These are phyloP conservation scores for Daedaleopsis sinensis DNA, from an alignment of 768 basidiomycete genomes.

Conservation along the genomic window DNA sequence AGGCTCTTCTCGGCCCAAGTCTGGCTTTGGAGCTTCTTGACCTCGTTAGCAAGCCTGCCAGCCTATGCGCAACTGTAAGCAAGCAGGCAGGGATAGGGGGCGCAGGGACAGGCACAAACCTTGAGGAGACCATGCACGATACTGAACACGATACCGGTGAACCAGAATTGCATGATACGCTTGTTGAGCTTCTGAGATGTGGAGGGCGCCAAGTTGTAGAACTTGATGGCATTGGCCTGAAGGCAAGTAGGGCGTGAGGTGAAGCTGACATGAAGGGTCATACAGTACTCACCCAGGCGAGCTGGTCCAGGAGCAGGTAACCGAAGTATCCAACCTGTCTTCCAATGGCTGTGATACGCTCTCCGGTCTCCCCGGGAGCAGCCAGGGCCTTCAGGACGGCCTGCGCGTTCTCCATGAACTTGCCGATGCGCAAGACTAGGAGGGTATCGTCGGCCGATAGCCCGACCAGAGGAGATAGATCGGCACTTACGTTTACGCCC, in stretches of 20 bases:
- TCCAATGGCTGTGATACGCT: constrained; percentile 78
- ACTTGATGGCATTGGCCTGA: constrained; percentile 69
- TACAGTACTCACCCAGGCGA: constrained; percentile 69
- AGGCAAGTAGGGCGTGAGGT: neutral
- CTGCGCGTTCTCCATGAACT: constrained; percentile 93
- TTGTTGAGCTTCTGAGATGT: constrained; percentile 62
- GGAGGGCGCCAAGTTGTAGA: constrained; percentile 61
- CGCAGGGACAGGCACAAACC: constrained; percentile 37
- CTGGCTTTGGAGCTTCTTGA: constrained; percentile 50
- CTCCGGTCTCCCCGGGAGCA: constrained; percentile 54
- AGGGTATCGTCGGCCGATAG: neutral
- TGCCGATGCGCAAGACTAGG: constrained; percentile 89
- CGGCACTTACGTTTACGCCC: constrained; percentile 74
- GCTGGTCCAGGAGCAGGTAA: constrained; percentile 80
- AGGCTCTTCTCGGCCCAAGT: constrained; percentile 68
- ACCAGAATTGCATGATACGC: constrained; percentile 83
- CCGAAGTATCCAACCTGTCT: constrained; percentile 89
- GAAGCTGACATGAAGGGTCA: no score
- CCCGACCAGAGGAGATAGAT: constrained; percentile 8
- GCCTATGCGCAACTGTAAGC: constrained; percentile 42
- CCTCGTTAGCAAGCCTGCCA: constrained; percentile 61
- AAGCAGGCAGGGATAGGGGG: neutral
- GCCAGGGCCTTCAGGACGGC: constrained; percentile 77
- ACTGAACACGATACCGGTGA: constrained; percentile 83
- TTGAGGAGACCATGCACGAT: constrained; percentile 71